Evolutionary conservation across 352 stramenopile species (phyloP), one percentile per base, ranked within the genome.

Genomic region (Globisporangium megalacanthum): DNA sequence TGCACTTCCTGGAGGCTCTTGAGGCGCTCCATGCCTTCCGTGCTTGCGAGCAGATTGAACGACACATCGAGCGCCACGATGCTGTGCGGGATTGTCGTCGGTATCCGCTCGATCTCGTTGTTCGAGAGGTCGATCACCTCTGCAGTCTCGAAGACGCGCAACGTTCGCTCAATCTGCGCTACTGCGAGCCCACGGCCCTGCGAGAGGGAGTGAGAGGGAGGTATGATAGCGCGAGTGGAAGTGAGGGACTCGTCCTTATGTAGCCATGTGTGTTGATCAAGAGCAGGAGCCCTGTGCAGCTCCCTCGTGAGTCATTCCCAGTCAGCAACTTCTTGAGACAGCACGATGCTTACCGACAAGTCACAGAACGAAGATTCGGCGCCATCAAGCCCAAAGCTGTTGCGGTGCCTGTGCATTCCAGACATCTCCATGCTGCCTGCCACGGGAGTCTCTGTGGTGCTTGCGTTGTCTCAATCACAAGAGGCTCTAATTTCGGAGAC

Each of bases 61-160:
- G 82, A 89, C 13, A 89, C 55, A 49, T 92, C 79, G 3, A 92
- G 63, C 22, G 68, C 77, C 39, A 86, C 19, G 29, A 89, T 57
- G 36, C 67, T 53, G 8, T 49, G 46, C 0, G 81, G 70, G 19
- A 89, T 75, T 15, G 77, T 77, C 17, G 57, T 20, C 1, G 81
- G 79, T 19, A 92, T 63, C 36, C 69, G 70, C 52, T 88, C 77
- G 19, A 90, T 77, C 51, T 89, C 78, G 31, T 90, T 90, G 61
- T 87, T 89, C 22, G 79, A 88, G 55, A 92, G 67, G 52, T 90
- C 74, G 46, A 89, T 79, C 0, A 73, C 76, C 42, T 77, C 62
- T 1, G 78, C 79, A 2, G 74, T 84, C 49, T 79, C 66, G 37
- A 90, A 90, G 13, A 92, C 76, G 13, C 77, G 76, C 8, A 89